Evolutionary conservation across 306 rosid genomes (phyloP).

Genomic region (Spatholobus suberectus): DNA sequence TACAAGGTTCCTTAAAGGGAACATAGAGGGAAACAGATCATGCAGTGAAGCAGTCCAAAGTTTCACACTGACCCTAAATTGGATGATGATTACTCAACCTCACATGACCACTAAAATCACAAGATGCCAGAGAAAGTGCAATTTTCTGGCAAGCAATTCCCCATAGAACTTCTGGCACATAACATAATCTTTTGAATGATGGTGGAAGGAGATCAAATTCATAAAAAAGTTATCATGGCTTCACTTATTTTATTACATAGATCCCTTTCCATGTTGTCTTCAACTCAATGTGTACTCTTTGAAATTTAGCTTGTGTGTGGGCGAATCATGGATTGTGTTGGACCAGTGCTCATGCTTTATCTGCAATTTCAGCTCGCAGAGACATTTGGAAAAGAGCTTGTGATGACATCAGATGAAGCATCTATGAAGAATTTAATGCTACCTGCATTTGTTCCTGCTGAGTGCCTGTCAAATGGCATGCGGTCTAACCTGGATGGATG

Average conservation of each 20-base stretch:
- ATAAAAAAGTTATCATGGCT: constrained; percentile 62
- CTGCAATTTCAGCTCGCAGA: constrained; percentile 64
- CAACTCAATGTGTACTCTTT: background rate
- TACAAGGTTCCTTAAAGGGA: constrained; percentile 83
- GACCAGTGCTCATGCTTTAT: constrained; percentile 38
- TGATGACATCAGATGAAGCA: constrained; percentile 96
- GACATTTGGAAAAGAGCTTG: constrained; percentile 82
- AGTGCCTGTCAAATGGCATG: constrained; percentile 58
- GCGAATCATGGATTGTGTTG: constrained; percentile 25
- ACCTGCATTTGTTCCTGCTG: constrained; percentile 94
- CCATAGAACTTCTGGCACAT: constrained; percentile 51
- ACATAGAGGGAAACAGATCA: constrained; percentile 78
- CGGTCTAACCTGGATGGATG: background rate
- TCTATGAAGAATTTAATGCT: constrained; percentile 78
- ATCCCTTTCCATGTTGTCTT: background rate
- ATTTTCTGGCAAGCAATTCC: constrained; percentile 91
- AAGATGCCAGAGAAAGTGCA: constrained; percentile 61
- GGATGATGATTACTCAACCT: constrained; percentile 79
- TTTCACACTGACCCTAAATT: constrained; percentile 76
- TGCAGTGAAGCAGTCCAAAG: constrained; percentile 83
- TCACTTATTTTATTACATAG: background rate
- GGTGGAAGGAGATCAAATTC: constrained; percentile 74
- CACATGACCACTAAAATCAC: constrained; percentile 61
- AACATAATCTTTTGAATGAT: constrained; percentile 62
- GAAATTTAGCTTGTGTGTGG: constrained; percentile 4